Evolutionary conservation across 768 basidiomycete species (phyloP), one percentile per base, ranked within the genome.

Genomic region (Xerocomellus intermedius): DNA sequence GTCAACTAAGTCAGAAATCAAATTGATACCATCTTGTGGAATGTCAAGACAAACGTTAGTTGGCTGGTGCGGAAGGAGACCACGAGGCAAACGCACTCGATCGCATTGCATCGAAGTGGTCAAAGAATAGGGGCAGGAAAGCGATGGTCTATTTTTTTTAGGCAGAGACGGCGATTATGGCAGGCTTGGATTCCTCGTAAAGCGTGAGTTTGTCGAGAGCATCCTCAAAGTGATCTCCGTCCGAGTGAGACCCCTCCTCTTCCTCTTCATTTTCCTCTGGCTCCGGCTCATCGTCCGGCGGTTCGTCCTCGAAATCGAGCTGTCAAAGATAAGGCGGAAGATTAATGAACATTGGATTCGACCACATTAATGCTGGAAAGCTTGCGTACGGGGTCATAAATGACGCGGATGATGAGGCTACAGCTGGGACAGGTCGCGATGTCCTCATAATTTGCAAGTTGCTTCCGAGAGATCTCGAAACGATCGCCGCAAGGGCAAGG

Each of bases 401-500:
- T 82, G 41, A 98, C 89, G 52, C 96, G 77, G 47, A 98, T 92
- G 32, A 98, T 81, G 22, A 98, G 77, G 60, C 92, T 95, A 64
- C 97, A 99, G 69, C 92, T 95, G 0, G 97, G 97, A 76, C 97
- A 98, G 48, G 83, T 94, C 22, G 95, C 96, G 43, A 95, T 84
- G 69, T 98, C 97, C 64, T 98, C 97, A 52, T 84, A 97, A 61
- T 94, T 78, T 42, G 84, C 82, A 8, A 98, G 83, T 73, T 98
- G 94, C 58, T 77, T 75, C 62, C 88, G 83, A 30, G 89, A 84
- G 61, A 98, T 98, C 73, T 98, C 96, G 75, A 98, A 99, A 39
- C 95, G 86, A 74, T 99, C 96, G 9, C 96, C 96, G 66, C 96
- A 98, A 1, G 96, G 95, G 67, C 94, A 99, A 0, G 95, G 96